Evolutionary conservation across 2,329 filamentous ascomycete species (phyloP).

Genomic region (Phyllosticta paracitricarpa): DNA sequence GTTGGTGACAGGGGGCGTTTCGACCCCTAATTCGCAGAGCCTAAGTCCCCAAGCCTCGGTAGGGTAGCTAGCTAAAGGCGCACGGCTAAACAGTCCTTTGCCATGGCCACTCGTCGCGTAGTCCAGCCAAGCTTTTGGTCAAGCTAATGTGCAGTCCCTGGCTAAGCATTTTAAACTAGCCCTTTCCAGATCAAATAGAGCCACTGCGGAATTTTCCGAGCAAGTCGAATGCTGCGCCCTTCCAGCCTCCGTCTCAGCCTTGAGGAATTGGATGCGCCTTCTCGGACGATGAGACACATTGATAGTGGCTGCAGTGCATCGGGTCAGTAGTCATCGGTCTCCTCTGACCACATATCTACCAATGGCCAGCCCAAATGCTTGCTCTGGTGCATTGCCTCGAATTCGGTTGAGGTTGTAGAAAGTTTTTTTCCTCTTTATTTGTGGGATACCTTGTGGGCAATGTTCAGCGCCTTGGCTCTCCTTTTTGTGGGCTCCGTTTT

Average conservation of each 20-base stretch:
- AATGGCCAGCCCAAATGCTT: neutral
- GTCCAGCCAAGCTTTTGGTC: neutral
- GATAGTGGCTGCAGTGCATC: neutral
- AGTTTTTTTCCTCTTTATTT: neutral
- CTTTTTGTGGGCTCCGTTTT: neutral
- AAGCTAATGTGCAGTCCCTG: neutral
- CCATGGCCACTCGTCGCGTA: neutral
- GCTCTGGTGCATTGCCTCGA: neutral
- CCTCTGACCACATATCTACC: neutral
- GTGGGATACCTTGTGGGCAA: neutral
- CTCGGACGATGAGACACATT: neutral
- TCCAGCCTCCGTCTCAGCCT: neutral
- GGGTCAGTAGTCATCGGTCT: neutral
- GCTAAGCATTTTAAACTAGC: neutral
- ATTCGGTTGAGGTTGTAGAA: neutral
- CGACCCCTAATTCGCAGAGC: too few species aligned
- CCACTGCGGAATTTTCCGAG: neutral
- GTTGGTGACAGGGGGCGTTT: too few species aligned
- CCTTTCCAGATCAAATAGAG: neutral
- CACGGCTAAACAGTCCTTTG: neutral
- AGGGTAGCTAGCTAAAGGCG: too few species aligned
- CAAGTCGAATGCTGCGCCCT: neutral
- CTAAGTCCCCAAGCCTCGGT: too few species aligned
- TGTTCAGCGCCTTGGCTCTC: neutral
- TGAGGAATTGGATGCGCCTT: neutral